Conservation (phyloP, 371 early-diverging fungal genomes). For the Zychaea mexicana region DNA sequence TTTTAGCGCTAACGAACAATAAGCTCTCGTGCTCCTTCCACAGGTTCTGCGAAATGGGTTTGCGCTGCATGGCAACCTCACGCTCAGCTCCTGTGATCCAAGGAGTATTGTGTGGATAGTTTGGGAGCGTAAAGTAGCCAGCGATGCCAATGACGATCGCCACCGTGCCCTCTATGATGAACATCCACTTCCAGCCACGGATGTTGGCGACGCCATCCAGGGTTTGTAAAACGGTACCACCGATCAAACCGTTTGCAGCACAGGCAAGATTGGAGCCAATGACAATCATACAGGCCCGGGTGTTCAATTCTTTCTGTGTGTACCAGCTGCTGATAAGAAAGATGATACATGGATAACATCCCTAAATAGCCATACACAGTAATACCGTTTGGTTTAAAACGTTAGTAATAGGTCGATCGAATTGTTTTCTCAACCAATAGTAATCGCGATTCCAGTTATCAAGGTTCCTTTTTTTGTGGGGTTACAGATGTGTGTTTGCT, state of each 20-base stretch:
- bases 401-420: too few species aligned
- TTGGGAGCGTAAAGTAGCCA: slow-evolving; percentile 2
- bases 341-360: slow-evolving; percentile 12
- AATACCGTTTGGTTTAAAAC: too few species aligned
- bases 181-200: slow-evolving; percentile 10
- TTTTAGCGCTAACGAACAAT: slow-evolving; percentile 6
- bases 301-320: slow-evolving; percentile 3
- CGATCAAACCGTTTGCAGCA: slow-evolving; percentile 3
- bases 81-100: slow-evolving; percentile 50
- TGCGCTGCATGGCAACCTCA: slow-evolving; percentile 46
- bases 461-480: background rate
- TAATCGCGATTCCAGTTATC: background rate
- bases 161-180: slow-evolving; percentile 4
- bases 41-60: background rate
- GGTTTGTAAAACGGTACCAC: background rate
- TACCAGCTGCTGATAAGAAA: slow-evolving; percentile 10
- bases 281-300: slow-evolving; percentile 6
- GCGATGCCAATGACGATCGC: slow-evolving; percentile 4
- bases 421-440: too few species aligned
- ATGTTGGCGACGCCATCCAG: background rate
- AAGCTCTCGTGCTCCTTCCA: slow-evolving; percentile 2
- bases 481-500: background rate
- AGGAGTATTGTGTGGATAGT: slow-evolving; percentile 11
- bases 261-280: background rate
- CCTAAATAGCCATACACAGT: too few species aligned